Evolutionary conservation across 805 yeast genomes (phyloP), one percentile per base, ranked within the genome.

Genomic region (Wickerhamiella alocasiicola): DNA sequence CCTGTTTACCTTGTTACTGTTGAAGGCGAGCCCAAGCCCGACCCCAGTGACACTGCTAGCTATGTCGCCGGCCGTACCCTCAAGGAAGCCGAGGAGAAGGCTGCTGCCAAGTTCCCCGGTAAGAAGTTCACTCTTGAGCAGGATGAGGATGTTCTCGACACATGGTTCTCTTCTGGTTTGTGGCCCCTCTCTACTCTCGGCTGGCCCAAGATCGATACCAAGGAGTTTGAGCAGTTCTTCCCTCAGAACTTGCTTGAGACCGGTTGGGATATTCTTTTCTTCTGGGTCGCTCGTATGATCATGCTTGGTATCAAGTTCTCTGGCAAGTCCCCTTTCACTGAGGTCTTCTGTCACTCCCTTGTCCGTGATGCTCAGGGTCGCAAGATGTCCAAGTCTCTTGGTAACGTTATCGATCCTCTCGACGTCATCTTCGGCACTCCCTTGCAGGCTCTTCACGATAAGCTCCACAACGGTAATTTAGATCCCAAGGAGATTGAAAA

Each of bases 291-390:
- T 21, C 77, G 98, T 66, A 91, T 91, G 98, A 79, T 88, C 49
- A 71, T 88, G 66, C 67, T 91, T 57, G 91, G 95, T 48, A 61
- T 85, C 54, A 87, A 88, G 64, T 69, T 88, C 61, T 83, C 95
- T 19, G 96, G 95, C 39, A 66, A 76, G 44, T 74, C 83, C 50
- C 98, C 98, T 46, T 91, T 91, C 72, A 78, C 74, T 52, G 97
- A 91, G 64, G 97, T 91, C 13, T 91, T 84, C 76, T 88, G 97
- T 65, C 98, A 91, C 63, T 87, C 98, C 13, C 77, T 91, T 61
- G 95, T 91, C 31, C 85, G 98, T 67, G 98, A 91, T 65, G 94
- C 98, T 41, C 97, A 91, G 65, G 98, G 98, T 51, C 79, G 98
- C 62, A 91, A 91, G 67, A 53, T 91, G 98, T 88, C 97, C 48